These are phyloP conservation scores for Mortierella claussenii DNA, from an alignment of 192 early-diverging fungal species.

Conservation along the genomic window DNA sequence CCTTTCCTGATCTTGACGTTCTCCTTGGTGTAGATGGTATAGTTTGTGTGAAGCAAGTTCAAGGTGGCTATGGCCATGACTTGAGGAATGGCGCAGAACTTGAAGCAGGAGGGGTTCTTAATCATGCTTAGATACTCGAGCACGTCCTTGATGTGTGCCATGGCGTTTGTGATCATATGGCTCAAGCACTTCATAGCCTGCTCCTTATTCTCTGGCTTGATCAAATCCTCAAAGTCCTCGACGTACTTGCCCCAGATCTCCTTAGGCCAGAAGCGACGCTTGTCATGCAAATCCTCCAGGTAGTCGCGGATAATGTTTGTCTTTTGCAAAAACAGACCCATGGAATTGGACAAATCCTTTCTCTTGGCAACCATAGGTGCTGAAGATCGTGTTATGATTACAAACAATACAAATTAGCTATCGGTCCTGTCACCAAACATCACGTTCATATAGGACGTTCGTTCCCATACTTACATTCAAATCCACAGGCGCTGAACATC, in stretches of 20 bases:
- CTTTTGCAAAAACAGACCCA: constrained; percentile 99
- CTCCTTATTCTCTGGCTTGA: constrained; percentile 71
- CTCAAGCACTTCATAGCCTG: constrained; percentile 85
- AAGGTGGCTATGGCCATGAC: constrained; percentile 98
- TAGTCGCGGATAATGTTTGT: constrained; percentile 98
- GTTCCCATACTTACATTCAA: constrained; percentile 82
- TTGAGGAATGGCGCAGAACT: constrained; percentile 99
- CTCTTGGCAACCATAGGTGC: constrained; percentile 41
- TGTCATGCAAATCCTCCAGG: constrained; percentile 88
- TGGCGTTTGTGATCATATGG: constrained; percentile 87
- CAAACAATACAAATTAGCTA: too few species aligned
- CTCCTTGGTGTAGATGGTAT: constrained; percentile 72
- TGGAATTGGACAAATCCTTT: constrained; percentile 77
- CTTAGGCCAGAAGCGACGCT: constrained; percentile 95
- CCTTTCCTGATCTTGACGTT: constrained; percentile 96
- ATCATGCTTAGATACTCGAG: constrained; percentile 87
- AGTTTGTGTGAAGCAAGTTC: constrained; percentile 87
- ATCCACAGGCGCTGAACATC: constrained; percentile 87
- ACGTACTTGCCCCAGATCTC: constrained; percentile 92
- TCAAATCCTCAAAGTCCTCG: constrained; percentile 74
- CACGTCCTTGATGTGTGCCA: constrained; percentile 86
- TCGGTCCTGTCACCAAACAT: too few species aligned
- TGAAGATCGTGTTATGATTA: background rate
- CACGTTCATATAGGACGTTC: too few species aligned
- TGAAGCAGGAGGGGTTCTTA: constrained; percentile 84